These are phyloP conservation scores for Ceratocystis cubensis DNA, from an alignment of 2,329 filamentous ascomycete species.

Conservation along the genomic window DNA sequence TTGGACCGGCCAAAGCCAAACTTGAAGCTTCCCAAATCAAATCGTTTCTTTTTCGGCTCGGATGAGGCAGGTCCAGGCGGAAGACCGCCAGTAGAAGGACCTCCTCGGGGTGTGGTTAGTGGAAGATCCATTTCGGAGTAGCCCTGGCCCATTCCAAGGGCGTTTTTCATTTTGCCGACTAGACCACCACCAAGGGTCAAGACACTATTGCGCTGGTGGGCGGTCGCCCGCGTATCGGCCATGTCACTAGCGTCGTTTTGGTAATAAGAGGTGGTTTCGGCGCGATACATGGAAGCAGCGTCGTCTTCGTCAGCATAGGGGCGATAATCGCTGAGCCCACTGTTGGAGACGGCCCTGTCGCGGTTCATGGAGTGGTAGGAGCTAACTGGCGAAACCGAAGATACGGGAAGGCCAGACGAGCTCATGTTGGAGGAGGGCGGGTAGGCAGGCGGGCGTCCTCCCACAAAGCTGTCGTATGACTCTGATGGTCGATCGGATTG, in stretches of 20 bases:
- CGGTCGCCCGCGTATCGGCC: constrained; percentile 34
- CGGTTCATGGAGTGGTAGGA: constrained; percentile 35
- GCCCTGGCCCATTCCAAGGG: constrained; percentile 71
- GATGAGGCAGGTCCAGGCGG: constrained; percentile 31
- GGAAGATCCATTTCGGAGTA: constrained; percentile 99
- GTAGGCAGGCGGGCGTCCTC: constrained; percentile 44
- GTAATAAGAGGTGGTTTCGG: constrained; percentile 71
- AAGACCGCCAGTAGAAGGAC: constrained; percentile 20
- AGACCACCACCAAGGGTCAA: constrained; percentile 76
- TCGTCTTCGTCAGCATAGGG: constrained; percentile 82
- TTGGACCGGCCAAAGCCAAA: constrained; percentile 81
- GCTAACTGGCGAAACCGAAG: constrained; percentile 22
- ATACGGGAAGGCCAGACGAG: constrained; percentile 8
- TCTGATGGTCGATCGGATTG: constrained; percentile 57
- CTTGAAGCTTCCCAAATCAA: constrained; percentile 68
- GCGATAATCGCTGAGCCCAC: constrained; percentile 75
- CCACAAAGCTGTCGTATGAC: constrained; percentile 92
- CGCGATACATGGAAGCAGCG: constrained; percentile 45
- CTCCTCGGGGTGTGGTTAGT: constrained; percentile 58
- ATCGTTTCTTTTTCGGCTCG: constrained; percentile 41
- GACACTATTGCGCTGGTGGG: constrained; percentile 77
- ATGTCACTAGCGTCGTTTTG: constrained; percentile 49
- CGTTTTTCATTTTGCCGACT: constrained; percentile 76
- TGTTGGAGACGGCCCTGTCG: constrained; percentile 56
- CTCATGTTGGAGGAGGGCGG: constrained; percentile 27